phyloP scores from a whole-genome alignment of 169 alveolate species.

The Neospora caninum region DNA sequence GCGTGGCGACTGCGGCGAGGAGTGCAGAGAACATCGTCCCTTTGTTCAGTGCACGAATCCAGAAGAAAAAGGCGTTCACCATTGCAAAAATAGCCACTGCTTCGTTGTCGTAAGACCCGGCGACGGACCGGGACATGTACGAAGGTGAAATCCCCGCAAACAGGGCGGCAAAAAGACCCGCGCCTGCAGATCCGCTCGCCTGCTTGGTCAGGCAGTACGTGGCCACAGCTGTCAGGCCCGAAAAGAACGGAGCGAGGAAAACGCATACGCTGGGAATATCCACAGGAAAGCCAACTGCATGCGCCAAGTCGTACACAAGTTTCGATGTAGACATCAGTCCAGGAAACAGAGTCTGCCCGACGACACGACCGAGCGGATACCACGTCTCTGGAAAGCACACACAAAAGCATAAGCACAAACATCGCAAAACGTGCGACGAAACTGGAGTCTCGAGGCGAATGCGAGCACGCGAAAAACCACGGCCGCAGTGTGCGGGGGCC shows the following conservation, averaged over 20 bases:
- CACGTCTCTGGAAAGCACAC: conserved; percentile 86
- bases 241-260: conserved; percentile 95
- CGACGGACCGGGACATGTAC: conserved; percentile 93
- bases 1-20: conserved; percentile 80
- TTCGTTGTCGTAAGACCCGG: conserved; percentile 98
- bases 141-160: conserved; percentile 97
- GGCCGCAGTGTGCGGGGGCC: too few relatives aligned
- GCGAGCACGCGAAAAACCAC: too few relatives aligned
- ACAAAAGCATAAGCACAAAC: background rate
- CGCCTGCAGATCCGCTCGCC: conserved; percentile 90
- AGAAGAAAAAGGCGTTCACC: conserved; percentile 91
- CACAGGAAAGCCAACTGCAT: conserved; percentile 80
- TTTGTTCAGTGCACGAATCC: conserved; percentile 92
- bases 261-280: conserved; percentile 95
- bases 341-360: conserved; percentile 98
- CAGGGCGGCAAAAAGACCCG: conserved; percentile 96
- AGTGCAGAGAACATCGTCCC: conserved; percentile 88
- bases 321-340: conserved; percentile 97
- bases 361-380: conserved; percentile 98
- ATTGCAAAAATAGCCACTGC: conserved; percentile 97
- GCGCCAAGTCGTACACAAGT: conserved; percentile 74
- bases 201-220: conserved; percentile 61
- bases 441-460: background rate
- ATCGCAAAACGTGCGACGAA: background rate
- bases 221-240: conserved; percentile 94